phyloP scores from a whole-genome alignment of 2,329 filamentous ascomycete genomes.

The Aureobasidium uvarum region DNA sequence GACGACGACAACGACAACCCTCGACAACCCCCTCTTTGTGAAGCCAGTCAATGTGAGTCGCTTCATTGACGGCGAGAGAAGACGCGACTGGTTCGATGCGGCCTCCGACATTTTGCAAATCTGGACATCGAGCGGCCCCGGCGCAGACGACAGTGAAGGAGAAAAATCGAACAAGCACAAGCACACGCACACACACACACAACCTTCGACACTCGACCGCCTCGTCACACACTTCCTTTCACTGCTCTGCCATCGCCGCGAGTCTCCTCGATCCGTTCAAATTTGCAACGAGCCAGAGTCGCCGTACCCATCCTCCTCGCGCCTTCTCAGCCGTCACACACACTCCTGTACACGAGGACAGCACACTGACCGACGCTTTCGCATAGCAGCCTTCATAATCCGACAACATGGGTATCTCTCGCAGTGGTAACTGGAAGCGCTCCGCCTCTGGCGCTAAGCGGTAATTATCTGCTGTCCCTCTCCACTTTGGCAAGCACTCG shows the following conservation, averaged over 20 bases:
- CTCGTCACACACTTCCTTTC: neutral
- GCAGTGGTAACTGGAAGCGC: slow-evolving; percentile 99
- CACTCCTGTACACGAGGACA: neutral
- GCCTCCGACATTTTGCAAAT: neutral
- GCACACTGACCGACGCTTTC: slow-evolving; percentile 14
- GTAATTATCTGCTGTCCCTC: slow-evolving; percentile 24
- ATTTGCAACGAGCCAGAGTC: slow-evolving; percentile 1
- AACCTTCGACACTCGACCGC: neutral
- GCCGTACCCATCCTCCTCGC: neutral
- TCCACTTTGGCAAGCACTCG: neutral
- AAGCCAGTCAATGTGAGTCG: slow-evolving; percentile 26
- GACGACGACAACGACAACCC: slow-evolving; percentile 25
- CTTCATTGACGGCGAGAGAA: slow-evolving; percentile 15
- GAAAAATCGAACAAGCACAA: neutral
- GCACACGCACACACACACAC: slow-evolving; percentile 6
- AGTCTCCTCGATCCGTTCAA: neutral
- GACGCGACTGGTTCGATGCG: neutral
- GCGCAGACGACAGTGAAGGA: neutral
- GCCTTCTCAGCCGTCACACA: slow-evolving; percentile 1
- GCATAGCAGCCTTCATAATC: slow-evolving; percentile 44
- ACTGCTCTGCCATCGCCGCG: neutral
- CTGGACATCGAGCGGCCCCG: neutral
- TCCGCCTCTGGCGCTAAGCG: slow-evolving; percentile 95
- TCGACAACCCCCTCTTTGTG: slow-evolving; percentile 26
- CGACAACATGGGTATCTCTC: slow-evolving; percentile 81